These are phyloP conservation scores for Rhododendron simsii DNA, from an alignment of 148 eudicot species.

Conservation along the genomic window DNA sequence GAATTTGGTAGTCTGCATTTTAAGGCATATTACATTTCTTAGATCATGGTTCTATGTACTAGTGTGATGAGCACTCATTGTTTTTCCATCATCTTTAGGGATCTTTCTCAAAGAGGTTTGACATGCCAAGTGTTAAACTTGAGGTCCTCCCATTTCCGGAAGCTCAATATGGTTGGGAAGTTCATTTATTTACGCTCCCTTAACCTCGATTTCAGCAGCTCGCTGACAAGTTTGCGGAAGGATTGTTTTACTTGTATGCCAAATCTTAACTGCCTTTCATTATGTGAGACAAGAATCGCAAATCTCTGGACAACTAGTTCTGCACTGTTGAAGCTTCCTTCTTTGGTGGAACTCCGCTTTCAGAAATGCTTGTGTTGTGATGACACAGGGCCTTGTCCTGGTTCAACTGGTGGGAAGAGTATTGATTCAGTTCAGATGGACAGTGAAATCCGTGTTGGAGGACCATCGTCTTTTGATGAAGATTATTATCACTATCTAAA, in stretches of 20 bases:
- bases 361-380: slow-evolving; percentile 28
- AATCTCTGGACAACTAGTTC: slow-evolving; percentile 58
- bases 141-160: slow-evolving; percentile 49
- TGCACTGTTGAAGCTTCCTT: slow-evolving; percentile 43
- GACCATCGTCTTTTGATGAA: slow-evolving; percentile 8
- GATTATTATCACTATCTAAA: slow-evolving; percentile 6
- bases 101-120: slow-evolving; percentile 41
- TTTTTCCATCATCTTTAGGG: slow-evolving; percentile 24
- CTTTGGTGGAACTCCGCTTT: slow-evolving; percentile 48
- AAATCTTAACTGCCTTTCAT: slow-evolving; percentile 41
- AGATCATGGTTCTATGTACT: background rate
- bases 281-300: slow-evolving; percentile 49
- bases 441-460: slow-evolving; percentile 13
- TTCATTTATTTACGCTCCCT: slow-evolving; percentile 39
- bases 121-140: slow-evolving; percentile 40
- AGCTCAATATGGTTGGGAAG: slow-evolving; percentile 45
- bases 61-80: background rate
- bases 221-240: slow-evolving; percentile 44
- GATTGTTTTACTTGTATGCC: slow-evolving; percentile 56
- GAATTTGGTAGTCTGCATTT: background rate
- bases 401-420: slow-evolving; percentile 16
- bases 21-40: background rate
- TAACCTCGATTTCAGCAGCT: slow-evolving; percentile 56
- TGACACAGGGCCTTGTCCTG: slow-evolving; percentile 18
- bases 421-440: slow-evolving; percentile 19